Conservation (phyloP, 768 basidiomycete genomes). For the Pisolithus orientalis region DNA sequence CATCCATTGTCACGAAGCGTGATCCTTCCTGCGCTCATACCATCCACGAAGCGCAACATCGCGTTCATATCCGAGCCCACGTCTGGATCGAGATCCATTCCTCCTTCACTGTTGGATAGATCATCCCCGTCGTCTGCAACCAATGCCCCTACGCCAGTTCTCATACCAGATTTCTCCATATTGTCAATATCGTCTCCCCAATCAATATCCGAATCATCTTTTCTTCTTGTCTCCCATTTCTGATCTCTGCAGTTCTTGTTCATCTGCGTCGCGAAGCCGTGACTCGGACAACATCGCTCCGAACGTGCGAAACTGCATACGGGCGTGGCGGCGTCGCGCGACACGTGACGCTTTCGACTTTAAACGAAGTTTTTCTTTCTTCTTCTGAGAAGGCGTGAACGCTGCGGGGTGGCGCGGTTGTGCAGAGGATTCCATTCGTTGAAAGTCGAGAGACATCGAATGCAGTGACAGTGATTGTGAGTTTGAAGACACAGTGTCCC, state of each 20-base stretch:
- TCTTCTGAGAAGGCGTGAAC: constrained; percentile 19
- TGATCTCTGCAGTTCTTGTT: constrained; percentile 29
- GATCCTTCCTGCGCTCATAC: constrained; percentile 46
- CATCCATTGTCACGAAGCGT: constrained; percentile 54
- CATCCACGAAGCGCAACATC: constrained; percentile 48
- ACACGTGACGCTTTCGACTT: constrained; percentile 13
- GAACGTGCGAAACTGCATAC: constrained; percentile 37
- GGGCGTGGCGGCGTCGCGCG: constrained; percentile 8
- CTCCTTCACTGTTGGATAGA: constrained; percentile 30
- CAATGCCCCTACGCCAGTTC: not conserved
- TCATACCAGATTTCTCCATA: constrained; percentile 24
- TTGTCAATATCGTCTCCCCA: constrained; percentile 47
- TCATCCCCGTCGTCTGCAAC: constrained; percentile 23
- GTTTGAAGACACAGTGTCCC: not conserved
- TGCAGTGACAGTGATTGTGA: constrained; percentile 18
- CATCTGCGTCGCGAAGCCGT: constrained; percentile 32
- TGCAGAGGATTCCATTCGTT: constrained; percentile 2
- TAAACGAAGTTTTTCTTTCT: constrained; percentile 20
- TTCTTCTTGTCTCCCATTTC: constrained; percentile 44
- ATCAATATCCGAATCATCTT: constrained; percentile 63
- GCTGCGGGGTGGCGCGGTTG: constrained; percentile 25
- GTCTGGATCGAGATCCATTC: constrained; percentile 65
- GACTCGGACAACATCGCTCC: constrained; percentile 53
- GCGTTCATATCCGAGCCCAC: constrained; percentile 39
- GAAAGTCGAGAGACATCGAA: constrained; percentile 19